Evolutionary conservation across 805 yeast species (phyloP).

Genomic region (Lachancea waltii): DNA sequence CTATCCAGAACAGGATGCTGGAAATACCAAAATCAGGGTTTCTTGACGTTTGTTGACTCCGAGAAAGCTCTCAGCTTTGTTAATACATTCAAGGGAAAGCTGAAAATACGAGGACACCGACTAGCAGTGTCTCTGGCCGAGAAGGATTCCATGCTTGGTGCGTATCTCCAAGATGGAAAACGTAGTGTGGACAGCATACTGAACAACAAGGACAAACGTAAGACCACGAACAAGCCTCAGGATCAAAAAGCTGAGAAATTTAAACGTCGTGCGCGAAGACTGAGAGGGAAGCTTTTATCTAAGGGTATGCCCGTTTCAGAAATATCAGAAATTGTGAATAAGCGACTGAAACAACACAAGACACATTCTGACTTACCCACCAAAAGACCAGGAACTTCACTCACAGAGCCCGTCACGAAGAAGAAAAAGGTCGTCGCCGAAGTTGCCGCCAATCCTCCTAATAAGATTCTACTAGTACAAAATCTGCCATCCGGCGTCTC

Average conservation of each 20-base stretch:
- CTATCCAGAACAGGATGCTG: constrained; percentile 16
- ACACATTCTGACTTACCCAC: not conserved
- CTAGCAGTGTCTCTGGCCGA: constrained; percentile 18
- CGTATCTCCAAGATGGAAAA: constrained; percentile 6
- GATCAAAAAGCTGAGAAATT: constrained; percentile 5
- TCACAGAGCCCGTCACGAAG: constrained; percentile 7
- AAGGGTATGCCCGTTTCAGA: constrained; percentile 17
- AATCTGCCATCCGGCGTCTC: constrained; percentile 45
- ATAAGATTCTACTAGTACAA: constrained; percentile 63
- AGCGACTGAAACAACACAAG: not conserved
- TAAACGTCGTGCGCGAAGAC: constrained; percentile 22
- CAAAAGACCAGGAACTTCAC: not conserved
- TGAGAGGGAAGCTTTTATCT: constrained; percentile 18
- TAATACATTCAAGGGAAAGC: constrained; percentile 7
- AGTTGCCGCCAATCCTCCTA: constrained; percentile 47
- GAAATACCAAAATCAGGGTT: constrained; percentile 16
- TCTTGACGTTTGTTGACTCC: constrained; percentile 21
- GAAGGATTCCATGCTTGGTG: constrained; percentile 20
- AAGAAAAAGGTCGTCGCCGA: constrained; percentile 15
- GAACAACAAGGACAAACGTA: not conserved
- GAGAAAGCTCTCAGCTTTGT: constrained; percentile 15
- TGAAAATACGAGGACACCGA: constrained; percentile 18
- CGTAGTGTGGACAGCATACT: not conserved
- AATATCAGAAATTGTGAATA: constrained; percentile 9
- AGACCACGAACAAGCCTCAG: not conserved